A percentile compares a stretch with the other conserved stretches of the same genome.
phyloP scores from a whole-genome alignment of 768 basidiomycete species.

The Suillus bovinus region DNA sequence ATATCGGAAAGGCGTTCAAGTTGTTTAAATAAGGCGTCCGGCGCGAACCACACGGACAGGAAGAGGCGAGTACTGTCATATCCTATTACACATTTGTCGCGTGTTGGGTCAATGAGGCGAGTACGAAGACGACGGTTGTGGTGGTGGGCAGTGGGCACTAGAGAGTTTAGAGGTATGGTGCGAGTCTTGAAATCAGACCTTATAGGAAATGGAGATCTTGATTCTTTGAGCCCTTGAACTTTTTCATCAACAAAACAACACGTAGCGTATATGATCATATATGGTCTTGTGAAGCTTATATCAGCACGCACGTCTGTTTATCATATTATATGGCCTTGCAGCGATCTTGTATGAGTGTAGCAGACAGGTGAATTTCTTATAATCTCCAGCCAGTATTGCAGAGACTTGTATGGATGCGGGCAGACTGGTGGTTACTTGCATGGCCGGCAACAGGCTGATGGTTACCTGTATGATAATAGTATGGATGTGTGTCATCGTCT shows the following conservation, averaged over 20 bases:
- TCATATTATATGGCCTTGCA: neutral
- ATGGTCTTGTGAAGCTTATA: neutral
- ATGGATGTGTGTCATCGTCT: slow-evolving; percentile 26
- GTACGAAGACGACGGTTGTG: too few relatives aligned
- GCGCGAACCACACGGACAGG: neutral
- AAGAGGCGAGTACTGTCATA: neutral
- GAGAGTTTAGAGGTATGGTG: neutral
- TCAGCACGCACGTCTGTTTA: neutral
- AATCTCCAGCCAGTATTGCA: too few relatives aligned
- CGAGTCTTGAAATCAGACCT: too few relatives aligned
- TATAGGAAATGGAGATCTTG: too few relatives aligned
- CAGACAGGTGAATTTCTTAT: too few relatives aligned
- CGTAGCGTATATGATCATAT: neutral
- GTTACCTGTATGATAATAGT: slow-evolving; percentile 15
- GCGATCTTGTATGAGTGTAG: too few relatives aligned
- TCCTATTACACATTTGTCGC: neutral
- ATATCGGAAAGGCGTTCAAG: neutral
- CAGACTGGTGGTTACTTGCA: too few relatives aligned
- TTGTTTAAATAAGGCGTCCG: neutral
- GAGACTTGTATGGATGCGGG: too few relatives aligned
- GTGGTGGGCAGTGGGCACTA: neutral
- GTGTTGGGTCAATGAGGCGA: too few relatives aligned
- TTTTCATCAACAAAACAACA: too few relatives aligned
- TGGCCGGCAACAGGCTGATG: neutral
- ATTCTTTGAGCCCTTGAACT: too few relatives aligned